Evolutionary conservation across 768 basidiomycete genomes (phyloP).

Genomic region (Rhizopogon rudus): DNA sequence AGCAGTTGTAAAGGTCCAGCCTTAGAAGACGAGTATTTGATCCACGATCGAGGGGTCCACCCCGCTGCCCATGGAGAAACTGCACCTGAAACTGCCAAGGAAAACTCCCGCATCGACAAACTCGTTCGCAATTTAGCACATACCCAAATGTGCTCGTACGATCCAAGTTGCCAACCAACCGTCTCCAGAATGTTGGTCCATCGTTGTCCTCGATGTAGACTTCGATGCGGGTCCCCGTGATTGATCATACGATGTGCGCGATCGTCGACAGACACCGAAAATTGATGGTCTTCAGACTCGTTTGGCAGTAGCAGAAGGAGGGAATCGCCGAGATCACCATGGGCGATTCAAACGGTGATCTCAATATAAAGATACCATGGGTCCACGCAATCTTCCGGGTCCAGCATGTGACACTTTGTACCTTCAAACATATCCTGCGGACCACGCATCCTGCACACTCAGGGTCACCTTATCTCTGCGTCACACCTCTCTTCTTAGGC

Average conservation of each 20-base stretch:
- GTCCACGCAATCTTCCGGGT: no score
- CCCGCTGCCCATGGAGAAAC: background rate
- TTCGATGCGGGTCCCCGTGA: background rate
- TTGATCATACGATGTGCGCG: background rate
- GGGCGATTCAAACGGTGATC: slow-evolving; percentile 1
- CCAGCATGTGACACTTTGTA: no score
- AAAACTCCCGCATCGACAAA: background rate
- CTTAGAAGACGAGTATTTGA: background rate
- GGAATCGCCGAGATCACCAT: slow-evolving; percentile 3
- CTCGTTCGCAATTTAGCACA: no score
- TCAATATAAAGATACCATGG: background rate
- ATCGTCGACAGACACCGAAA: background rate
- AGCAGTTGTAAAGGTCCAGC: background rate
- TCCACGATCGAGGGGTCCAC: background rate
- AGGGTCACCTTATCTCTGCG: background rate
- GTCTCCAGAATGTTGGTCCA: background rate
- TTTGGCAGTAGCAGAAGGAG: background rate
- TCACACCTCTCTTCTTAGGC: background rate
- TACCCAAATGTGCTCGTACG: background rate
- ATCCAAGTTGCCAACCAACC: background rate
- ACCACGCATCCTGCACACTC: background rate
- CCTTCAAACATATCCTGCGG: no score
- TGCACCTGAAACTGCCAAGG: background rate
- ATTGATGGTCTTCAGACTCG: background rate
- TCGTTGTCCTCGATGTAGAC: background rate